A percentile compares a stretch with the other conserved stretches of the same genome.
Evolutionary conservation across 2,329 filamentous ascomycete genomes (phyloP).

Genomic region (Phialophora chinensis): DNA sequence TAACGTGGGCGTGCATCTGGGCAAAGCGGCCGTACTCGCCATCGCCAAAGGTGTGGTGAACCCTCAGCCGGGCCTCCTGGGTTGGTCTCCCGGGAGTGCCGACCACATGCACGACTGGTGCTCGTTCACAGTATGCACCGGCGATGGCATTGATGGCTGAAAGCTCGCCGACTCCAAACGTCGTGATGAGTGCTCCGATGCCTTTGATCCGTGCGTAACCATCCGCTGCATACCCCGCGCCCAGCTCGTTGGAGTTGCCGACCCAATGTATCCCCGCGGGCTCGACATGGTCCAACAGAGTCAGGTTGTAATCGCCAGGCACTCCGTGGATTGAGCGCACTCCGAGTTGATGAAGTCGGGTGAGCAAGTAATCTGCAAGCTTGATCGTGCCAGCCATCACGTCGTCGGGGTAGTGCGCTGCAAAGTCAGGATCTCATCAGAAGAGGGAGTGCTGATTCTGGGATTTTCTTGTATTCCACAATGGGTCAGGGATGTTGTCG

Average conservation of each 20-base stretch:
- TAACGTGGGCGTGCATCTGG: constrained; percentile 45
- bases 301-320: constrained; percentile 52
- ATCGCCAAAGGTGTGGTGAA: constrained; percentile 49
- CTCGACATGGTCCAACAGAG: constrained; percentile 62
- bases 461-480: not conserved
- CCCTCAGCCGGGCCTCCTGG: constrained; percentile 52
- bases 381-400: constrained; percentile 46
- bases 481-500: not conserved
- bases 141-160: constrained; percentile 45
- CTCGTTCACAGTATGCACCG: constrained; percentile 63
- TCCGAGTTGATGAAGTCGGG: constrained; percentile 55
- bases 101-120: constrained; percentile 66
- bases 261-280: constrained; percentile 62
- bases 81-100: constrained; percentile 57
- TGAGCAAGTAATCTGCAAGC: constrained; percentile 57
- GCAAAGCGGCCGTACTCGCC: constrained; percentile 60
- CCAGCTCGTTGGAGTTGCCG: constrained; percentile 66
- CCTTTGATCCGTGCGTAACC: constrained; percentile 70
- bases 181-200: constrained; percentile 55
- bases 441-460: not conserved
- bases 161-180: constrained; percentile 64
- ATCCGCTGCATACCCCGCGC: constrained; percentile 75
- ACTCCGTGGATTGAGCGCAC: constrained; percentile 58
- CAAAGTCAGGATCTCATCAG: not conserved
- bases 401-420: not conserved